Evolutionary conservation across 345 rosid species (phyloP), one percentile per base, ranked within the genome.

Genomic region (Moricandia moricandioides): DNA sequence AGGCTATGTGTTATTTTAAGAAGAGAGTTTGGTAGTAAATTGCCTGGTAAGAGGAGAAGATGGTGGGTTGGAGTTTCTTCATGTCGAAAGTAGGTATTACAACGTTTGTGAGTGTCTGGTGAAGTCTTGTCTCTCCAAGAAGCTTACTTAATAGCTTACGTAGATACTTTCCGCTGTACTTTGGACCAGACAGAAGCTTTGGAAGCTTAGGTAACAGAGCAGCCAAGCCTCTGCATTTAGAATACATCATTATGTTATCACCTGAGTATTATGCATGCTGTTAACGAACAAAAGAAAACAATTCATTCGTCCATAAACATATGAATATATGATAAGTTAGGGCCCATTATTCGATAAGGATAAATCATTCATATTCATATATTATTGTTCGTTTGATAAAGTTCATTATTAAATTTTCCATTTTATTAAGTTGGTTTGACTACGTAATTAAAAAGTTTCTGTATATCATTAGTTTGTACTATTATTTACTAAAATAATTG

Each of bases 21-120:
- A 11, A 71, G 27, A 55, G 65, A 57, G 57, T 9, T 34, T 29
- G 39, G 29, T 24, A 76, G 26, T 6, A 35, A 16, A 39, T 9
- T 55, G 88, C 97, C 88, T 87, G 73, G 56, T 77, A 88, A 0
- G 88, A 73, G 57, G 96, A 88, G 69, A 92, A 90, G 72, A 88
- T 40, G 9, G 79, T 84, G 12, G 97, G 92, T 58, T 88, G 91
- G 51, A 87, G 87, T 74, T 76, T 81, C 87, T 81, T 87, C 78
- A 86, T 86, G 73, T 89, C 96, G 66, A 84, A 92, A 49, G 93
- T 78, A 9, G 91, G 93, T 69, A 89, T 87, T 2, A 84, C 96
- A 13, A 88, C 62, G 51, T 76, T 86, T 14, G 96, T 90, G 54
- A 92, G 51, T 27, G 88, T 84, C 71, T 92, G 82, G 67, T 81